Percentiles rank a stretch among this genome's conserved stretches.
Conservation (phyloP, 257 asterid species). For the Datura wrightii region DNA sequence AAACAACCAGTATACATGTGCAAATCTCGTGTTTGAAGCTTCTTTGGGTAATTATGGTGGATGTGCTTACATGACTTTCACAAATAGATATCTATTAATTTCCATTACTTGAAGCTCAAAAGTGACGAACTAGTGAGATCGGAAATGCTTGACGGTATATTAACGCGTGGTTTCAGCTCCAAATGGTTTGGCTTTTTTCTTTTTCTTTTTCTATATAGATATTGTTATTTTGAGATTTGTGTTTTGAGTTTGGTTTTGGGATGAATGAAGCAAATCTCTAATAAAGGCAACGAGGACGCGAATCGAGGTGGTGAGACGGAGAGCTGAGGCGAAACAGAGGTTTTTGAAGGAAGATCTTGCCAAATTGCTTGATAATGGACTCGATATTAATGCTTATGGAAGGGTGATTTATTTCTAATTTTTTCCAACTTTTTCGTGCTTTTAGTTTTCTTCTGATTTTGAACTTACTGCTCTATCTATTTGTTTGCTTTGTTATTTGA, state of each 20-base stretch:
- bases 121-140: conserved; percentile 38
- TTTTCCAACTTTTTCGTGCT: neutral
- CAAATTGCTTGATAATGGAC: conserved; percentile 85
- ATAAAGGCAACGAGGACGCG: conserved; percentile 69
- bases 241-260: conserved; percentile 11
- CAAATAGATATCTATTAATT: neutral
- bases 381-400: conserved; percentile 89
- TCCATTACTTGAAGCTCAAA: conserved; percentile 4
- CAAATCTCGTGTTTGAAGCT: neutral
- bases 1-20: neutral
- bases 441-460: neutral
- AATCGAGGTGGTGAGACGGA: conserved; percentile 72
- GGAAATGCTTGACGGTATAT: conserved; percentile 87
- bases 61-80: conserved; percentile 24
- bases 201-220: neutral
- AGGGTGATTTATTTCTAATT: conserved; percentile 57
- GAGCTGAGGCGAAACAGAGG: conserved; percentile 94
- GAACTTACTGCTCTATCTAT: neutral
- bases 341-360: conserved; percentile 90
- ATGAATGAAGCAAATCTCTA: conserved; percentile 69
- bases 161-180: conserved; percentile 81
- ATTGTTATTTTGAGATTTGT: neutral
- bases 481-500: neutral
- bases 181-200: conserved; percentile 67
- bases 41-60: conserved; percentile 22